phyloP scores from a whole-genome alignment of 305 asterid species.

The Solanum chacoense region DNA sequence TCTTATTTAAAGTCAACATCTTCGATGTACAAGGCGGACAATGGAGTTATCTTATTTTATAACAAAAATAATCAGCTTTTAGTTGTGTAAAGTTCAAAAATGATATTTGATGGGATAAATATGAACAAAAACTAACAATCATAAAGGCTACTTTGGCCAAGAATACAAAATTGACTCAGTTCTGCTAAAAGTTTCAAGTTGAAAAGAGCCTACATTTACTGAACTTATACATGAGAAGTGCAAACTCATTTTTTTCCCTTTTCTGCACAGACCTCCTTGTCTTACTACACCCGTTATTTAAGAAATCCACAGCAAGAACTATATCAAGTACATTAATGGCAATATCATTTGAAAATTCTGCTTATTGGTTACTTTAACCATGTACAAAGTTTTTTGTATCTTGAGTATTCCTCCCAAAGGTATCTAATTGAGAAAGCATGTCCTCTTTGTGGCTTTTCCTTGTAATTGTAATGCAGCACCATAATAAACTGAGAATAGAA shows the following conservation, averaged over 20 bases:
- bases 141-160: background rate
- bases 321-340: background rate
- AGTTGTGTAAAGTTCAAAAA: background rate
- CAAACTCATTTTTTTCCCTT: background rate
- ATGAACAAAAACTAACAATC: background rate
- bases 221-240: background rate
- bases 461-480: slow-evolving; percentile 38
- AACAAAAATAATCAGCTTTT: background rate
- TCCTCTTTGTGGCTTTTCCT: slow-evolving; percentile 6
- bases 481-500: slow-evolving; percentile 44
- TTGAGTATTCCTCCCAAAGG: background rate
- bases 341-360: background rate
- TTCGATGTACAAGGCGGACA: background rate
- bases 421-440: background rate
- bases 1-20: background rate
- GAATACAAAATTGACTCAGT: background rate
- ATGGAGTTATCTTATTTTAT: background rate
- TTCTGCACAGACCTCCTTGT: background rate
- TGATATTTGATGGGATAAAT: background rate
- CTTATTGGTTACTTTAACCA: background rate
- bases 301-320: background rate
- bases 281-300: background rate
- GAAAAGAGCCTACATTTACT: background rate
- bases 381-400: background rate
- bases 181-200: background rate